phyloP scores from a whole-genome alignment of 2,329 filamentous ascomycete genomes.

The Leptosphaerulina australis region DNA sequence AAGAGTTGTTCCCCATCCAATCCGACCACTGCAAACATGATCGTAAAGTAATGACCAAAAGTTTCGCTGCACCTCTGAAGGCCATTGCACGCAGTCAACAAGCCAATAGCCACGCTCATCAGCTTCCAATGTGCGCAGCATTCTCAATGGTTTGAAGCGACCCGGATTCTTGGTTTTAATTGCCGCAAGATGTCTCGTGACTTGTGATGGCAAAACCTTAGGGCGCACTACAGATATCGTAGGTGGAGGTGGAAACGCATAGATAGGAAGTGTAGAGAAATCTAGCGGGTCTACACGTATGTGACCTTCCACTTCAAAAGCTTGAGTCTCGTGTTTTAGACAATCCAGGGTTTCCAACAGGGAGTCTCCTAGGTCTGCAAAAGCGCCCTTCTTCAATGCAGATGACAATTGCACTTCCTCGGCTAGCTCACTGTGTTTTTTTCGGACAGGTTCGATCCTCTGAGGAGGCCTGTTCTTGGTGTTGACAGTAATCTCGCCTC shows the following conservation, averaged over 20 bases:
- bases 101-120: constrained; percentile 82
- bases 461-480: not conserved
- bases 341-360: not conserved
- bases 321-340: not conserved
- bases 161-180: constrained; percentile 38
- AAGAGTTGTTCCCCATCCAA: constrained; percentile 72
- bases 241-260: constrained; percentile 36
- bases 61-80: constrained; percentile 52
- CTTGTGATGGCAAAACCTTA: constrained; percentile 33
- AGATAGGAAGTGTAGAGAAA: constrained; percentile 30
- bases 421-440: not conserved
- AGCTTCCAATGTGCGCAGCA: constrained; percentile 57
- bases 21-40: constrained; percentile 63
- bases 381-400: not conserved
- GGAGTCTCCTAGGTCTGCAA: not conserved
- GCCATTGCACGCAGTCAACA: constrained; percentile 65
- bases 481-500: not conserved
- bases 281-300: not conserved
- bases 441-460: too few relatives aligned
- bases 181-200: constrained; percentile 32
- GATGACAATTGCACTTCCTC: not conserved
- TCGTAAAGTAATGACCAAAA: constrained; percentile 69
- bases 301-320: not conserved
- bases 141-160: constrained; percentile 42
- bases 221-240: constrained; percentile 28